These are phyloP conservation scores for Fusarium sp. DNA, from an alignment of 2,329 filamentous ascomycete genomes.

Conservation along the genomic window DNA sequence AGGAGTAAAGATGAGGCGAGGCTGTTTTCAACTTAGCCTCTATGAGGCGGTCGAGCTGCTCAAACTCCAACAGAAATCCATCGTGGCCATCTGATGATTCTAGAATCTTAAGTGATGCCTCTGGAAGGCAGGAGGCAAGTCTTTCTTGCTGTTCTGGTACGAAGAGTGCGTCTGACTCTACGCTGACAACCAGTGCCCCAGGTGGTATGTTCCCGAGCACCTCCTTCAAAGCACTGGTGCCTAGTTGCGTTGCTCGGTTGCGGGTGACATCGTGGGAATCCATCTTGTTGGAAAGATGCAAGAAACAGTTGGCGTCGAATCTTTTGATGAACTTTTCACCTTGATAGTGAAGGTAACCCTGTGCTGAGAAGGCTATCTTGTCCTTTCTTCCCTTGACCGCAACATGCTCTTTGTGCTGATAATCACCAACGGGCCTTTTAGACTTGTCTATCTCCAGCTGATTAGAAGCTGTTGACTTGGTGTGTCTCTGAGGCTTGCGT, in stretches of 20 bases:
- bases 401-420: neutral
- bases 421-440: neutral
- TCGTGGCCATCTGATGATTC: neutral
- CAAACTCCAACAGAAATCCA: neutral
- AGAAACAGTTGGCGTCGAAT: constrained; percentile 12
- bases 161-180: neutral
- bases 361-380: neutral
- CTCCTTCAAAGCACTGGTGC: neutral
- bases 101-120: neutral
- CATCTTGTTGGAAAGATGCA: constrained; percentile 9
- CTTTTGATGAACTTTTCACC: constrained; percentile 11
- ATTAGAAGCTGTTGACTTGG: neutral
- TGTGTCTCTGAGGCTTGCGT: neutral
- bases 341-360: constrained; percentile 15
- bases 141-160: neutral
- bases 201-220: neutral
- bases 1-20: neutral
- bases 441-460: neutral
- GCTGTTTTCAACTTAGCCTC: neutral
- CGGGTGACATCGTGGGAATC: constrained; percentile 9
- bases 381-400: neutral
- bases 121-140: neutral
- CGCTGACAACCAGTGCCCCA: neutral
- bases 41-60: neutral
- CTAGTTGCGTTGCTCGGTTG: neutral